A percentile compares a stretch with the other conserved stretches of the same genome.
These are phyloP conservation scores for Fusarium protoensiforme DNA, from an alignment of 2,329 filamentous ascomycete species.

Conservation along the genomic window DNA sequence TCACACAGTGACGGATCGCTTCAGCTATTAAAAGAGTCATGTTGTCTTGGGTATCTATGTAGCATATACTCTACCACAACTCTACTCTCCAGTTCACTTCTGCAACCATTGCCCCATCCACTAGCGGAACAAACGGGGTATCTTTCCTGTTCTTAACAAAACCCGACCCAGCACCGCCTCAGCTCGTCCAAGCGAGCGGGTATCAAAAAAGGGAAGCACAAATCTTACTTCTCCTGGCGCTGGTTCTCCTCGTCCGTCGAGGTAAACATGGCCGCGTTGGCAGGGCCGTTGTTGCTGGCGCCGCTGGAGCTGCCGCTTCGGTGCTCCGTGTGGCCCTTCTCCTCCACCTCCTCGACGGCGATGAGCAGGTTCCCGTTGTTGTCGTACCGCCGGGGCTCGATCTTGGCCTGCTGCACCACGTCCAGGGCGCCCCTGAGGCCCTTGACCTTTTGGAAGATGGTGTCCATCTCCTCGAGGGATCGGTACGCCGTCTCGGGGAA, in stretches of 20 bases:
- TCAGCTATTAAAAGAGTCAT: not conserved
- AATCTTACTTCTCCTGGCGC: conserved; percentile 31
- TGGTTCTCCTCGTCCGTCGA: conserved; percentile 50
- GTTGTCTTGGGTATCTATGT: conserved; percentile 27
- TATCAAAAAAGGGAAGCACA: not conserved
- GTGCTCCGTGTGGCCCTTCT: conserved; percentile 47
- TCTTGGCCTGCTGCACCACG: conserved; percentile 51
- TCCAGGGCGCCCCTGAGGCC: conserved; percentile 52
- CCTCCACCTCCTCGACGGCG: conserved; percentile 54
- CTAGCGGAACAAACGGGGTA: conserved; percentile 1
- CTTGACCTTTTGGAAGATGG: conserved; percentile 68
- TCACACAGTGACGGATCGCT: not conserved
- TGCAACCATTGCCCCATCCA: not conserved
- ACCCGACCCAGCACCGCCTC: not conserved
- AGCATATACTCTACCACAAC: conserved; percentile 9
- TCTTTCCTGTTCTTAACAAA: conserved; percentile 1
- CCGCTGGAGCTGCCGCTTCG: conserved; percentile 44
- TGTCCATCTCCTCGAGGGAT: conserved; percentile 74
- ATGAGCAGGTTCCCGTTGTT: conserved; percentile 69
- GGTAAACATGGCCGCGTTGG: conserved; percentile 44
- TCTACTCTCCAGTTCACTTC: not conserved
- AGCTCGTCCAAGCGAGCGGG: not conserved
- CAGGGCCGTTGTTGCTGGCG: conserved; percentile 20
- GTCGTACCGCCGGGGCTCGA: conserved; percentile 67
- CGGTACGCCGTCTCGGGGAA: conserved; percentile 74